These are phyloP conservation scores for Torulaspora delbrueckii DNA, from an alignment of 805 yeast genomes.

Conservation along the genomic window DNA sequence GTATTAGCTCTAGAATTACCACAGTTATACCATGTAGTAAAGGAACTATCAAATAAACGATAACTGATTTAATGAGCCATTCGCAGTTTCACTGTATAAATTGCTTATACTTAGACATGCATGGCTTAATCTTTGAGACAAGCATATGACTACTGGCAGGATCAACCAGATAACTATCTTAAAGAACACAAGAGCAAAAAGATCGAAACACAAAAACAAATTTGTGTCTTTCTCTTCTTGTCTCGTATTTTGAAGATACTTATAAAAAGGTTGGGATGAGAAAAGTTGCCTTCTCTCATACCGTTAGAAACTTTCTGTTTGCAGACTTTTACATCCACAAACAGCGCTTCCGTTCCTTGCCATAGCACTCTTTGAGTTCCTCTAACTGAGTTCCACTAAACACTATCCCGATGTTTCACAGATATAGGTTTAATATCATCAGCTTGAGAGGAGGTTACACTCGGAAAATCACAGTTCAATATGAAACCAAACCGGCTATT, in stretches of 20 bases:
- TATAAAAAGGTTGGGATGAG: conserved; percentile 10
- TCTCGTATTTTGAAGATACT: conserved; percentile 15
- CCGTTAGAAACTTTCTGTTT: conserved; percentile 10
- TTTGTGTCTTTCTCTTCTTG: conserved; percentile 4
- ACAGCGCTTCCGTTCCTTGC: conserved; percentile 18
- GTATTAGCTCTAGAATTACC: conserved; percentile 48
- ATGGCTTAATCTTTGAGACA: conserved; percentile 50
- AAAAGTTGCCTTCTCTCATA: conserved; percentile 4
- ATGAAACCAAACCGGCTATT: conserved; percentile 23
- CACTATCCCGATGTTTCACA: conserved; percentile 27
- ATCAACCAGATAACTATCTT: conserved; percentile 43
- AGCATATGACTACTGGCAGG: conserved; percentile 51
- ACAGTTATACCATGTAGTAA: conserved; percentile 45
- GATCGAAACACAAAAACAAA: conserved; percentile 5
- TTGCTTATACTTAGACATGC: conserved; percentile 47
- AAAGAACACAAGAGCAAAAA: conserved; percentile 6
- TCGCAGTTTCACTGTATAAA: conserved; percentile 47
- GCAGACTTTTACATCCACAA: conserved; percentile 17
- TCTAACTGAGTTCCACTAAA: conserved; percentile 30
- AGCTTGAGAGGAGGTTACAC: conserved; percentile 35
- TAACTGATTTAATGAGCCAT: conserved; percentile 49
- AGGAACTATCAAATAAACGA: conserved; percentile 46
- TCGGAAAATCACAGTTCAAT: conserved; percentile 24
- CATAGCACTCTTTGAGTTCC: conserved; percentile 35
- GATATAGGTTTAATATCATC: conserved; percentile 28